These are phyloP conservation scores for Jackrogersella multiformis DNA, from an alignment of 495 filamentous ascomycete genomes.

Conservation along the genomic window DNA sequence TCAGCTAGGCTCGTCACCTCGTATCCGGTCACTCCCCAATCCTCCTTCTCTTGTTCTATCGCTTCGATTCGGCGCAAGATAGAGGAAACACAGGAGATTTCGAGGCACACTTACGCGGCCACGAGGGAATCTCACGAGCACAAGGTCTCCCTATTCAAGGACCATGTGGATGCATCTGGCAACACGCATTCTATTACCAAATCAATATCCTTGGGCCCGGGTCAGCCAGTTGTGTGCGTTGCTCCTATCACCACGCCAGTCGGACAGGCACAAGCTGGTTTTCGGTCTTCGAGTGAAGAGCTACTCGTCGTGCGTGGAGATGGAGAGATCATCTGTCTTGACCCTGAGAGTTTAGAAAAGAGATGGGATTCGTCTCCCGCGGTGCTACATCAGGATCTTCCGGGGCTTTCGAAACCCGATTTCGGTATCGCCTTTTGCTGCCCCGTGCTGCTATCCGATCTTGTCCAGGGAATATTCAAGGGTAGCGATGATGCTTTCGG, in stretches of 20 bases:
- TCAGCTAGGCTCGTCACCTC: slow-evolving; percentile 83
- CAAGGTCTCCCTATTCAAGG: slow-evolving; percentile 64
- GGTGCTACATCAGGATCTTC: slow-evolving; percentile 50
- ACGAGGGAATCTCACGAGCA: slow-evolving; percentile 50
- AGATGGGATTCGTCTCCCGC: slow-evolving; percentile 51
- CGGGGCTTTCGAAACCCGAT: slow-evolving; percentile 33
- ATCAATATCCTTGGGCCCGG: slow-evolving; percentile 31
- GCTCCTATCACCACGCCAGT: slow-evolving; percentile 12
- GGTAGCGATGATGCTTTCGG: slow-evolving; percentile 51
- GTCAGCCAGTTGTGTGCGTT: slow-evolving; percentile 39
- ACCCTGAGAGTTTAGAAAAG: slow-evolving; percentile 53
- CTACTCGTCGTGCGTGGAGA: slow-evolving; percentile 52
- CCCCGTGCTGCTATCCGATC: slow-evolving; percentile 49
- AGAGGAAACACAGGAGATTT: slow-evolving; percentile 59
- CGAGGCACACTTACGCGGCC: slow-evolving; percentile 76
- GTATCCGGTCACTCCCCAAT: slow-evolving; percentile 84
- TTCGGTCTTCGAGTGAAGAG: slow-evolving; percentile 23
- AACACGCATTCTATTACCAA: slow-evolving; percentile 55
- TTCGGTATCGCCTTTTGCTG: slow-evolving; percentile 55
- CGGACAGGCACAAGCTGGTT: background rate
- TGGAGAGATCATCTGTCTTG: slow-evolving; percentile 51
- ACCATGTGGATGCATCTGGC: slow-evolving; percentile 69
- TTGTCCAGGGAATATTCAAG: slow-evolving; percentile 56
- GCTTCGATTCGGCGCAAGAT: slow-evolving; percentile 74
- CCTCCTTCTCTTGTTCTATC: slow-evolving; percentile 78